Percentiles rank a stretch among this genome's conserved stretches.
Conservation (phyloP, 805 yeast genomes). For the Candida awuae region DNA sequence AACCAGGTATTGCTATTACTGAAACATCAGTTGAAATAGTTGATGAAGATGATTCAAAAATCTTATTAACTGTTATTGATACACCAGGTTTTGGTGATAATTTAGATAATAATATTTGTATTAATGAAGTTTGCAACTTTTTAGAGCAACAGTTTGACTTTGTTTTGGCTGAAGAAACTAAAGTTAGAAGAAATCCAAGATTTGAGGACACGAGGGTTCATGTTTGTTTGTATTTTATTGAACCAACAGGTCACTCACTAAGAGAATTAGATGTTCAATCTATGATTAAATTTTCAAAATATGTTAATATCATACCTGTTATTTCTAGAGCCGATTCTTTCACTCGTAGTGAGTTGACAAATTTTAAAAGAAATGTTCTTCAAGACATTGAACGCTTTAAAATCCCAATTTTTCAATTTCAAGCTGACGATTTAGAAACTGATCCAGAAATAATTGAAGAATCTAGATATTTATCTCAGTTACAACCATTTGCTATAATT, state of each 20-base stretch:
- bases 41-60: slow-evolving; percentile 52
- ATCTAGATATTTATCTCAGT: slow-evolving; percentile 46
- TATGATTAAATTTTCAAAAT: slow-evolving; percentile 64
- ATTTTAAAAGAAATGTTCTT: slow-evolving; percentile 52
- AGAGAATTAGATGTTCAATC: slow-evolving; percentile 64
- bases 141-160: slow-evolving; percentile 71
- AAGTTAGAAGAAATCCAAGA: slow-evolving; percentile 79
- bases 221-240: slow-evolving; percentile 61
- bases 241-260: slow-evolving; percentile 72
- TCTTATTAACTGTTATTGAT: slow-evolving; percentile 48
- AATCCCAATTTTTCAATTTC: slow-evolving; percentile 69
- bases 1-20: slow-evolving; percentile 71
- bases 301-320: slow-evolving; percentile 66
- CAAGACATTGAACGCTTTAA: slow-evolving; percentile 59
- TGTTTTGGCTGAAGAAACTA: slow-evolving; percentile 78
- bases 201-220: slow-evolving; percentile 74
- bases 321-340: slow-evolving; percentile 67
- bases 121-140: slow-evolving; percentile 54
- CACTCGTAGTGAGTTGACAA: slow-evolving; percentile 48
- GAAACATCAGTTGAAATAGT: slow-evolving; percentile 53
- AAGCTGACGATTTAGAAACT: slow-evolving; percentile 56
- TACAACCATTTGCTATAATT: slow-evolving; percentile 73
- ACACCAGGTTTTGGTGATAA: slow-evolving; percentile 59
- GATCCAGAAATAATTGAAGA: slow-evolving; percentile 64
- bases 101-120: slow-evolving; percentile 53